Percentiles rank a stretch among this genome's conserved stretches.
Evolutionary conservation across 106 monocot species (phyloP).

Genomic region (Chionographis japonica): DNA sequence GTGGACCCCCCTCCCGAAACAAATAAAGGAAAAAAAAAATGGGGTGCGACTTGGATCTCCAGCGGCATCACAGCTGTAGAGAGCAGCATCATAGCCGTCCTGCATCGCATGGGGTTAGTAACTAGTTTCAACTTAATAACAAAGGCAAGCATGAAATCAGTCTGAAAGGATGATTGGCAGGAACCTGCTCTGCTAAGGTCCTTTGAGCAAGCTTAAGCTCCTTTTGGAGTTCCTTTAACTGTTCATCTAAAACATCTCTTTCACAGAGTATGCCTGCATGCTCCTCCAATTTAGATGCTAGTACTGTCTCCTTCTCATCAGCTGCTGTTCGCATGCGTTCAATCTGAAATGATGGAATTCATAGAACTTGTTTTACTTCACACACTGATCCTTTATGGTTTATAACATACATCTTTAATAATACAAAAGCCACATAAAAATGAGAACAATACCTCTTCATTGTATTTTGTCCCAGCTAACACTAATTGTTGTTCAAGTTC

Average conservation of each 20-base stretch:
- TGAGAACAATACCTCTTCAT: conserved; percentile 45
- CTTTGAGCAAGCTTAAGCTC: conserved; percentile 45
- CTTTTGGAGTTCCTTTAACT: conserved; percentile 40
- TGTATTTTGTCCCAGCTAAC: conserved; percentile 28
- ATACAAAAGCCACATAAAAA: not conserved
- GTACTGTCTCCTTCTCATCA: conserved; percentile 43
- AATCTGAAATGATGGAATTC: conserved; percentile 37
- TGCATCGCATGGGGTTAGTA: no score
- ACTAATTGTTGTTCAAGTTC: conserved; percentile 47
- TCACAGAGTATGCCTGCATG: conserved; percentile 31
- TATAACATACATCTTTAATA: not conserved
- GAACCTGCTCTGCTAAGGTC: conserved; percentile 50
- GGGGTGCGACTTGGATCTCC: no score
- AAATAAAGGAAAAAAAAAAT: no score
- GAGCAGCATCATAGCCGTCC: no score
- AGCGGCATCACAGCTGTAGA: no score
- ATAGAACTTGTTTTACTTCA: not conserved
- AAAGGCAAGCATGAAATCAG: no score
- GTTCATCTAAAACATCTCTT: conserved; percentile 35
- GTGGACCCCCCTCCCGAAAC: no score
- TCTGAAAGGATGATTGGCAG: no score
- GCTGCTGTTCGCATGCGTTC: conserved; percentile 30
- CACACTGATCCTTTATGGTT: not conserved
- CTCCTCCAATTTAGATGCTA: conserved; percentile 34
- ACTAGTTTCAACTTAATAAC: no score